A percentile compares a stretch with the other conserved stretches of the same genome.
Evolutionary conservation across 176 grass and related monocot species (phyloP).

Genomic region (Cenchrus americanus): DNA sequence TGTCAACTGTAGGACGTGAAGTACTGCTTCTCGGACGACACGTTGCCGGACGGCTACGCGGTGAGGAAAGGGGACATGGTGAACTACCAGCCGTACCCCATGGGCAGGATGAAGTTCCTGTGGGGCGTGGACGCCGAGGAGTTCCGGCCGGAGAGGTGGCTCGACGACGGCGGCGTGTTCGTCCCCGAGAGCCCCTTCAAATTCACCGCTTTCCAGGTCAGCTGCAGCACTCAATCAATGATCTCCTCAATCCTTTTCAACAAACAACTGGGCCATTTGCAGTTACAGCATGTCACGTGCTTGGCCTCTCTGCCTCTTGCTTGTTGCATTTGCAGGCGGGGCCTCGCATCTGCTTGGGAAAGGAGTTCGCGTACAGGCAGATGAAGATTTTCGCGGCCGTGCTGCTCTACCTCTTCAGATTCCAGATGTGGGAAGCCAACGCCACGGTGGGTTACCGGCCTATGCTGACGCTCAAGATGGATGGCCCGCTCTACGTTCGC

Average conservation of each 20-base stretch:
- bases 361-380: constrained; percentile 89
- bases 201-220: constrained; percentile 83
- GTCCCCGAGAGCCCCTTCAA: constrained; percentile 72
- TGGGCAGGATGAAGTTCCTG: constrained; percentile 86
- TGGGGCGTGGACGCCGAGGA: constrained; percentile 79
- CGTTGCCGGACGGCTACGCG: constrained; percentile 62
- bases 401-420: constrained; percentile 63
- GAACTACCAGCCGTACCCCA: constrained; percentile 76
- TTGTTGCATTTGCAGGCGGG: constrained; percentile 45
- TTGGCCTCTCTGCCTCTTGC: neutral
- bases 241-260: neutral
- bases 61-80: constrained; percentile 77
- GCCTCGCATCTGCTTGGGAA: constrained; percentile 80
- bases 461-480: constrained; percentile 67
- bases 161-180: constrained; percentile 59
- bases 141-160: constrained; percentile 86
- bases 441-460: constrained; percentile 41
- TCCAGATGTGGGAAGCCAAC: constrained; percentile 56
- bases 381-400: constrained; percentile 74
- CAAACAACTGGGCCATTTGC: neutral
- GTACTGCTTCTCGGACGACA: constrained; percentile 73
- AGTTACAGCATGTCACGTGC: constrained; percentile 7
- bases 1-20: constrained; percentile 56
- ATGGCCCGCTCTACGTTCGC: constrained; percentile 53
- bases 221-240: neutral